A percentile compares a stretch with the other conserved stretches of the same genome.
These are phyloP conservation scores for Leishmania lainsoni DNA, from an alignment of 208 protist species.

Conservation along the genomic window DNA sequence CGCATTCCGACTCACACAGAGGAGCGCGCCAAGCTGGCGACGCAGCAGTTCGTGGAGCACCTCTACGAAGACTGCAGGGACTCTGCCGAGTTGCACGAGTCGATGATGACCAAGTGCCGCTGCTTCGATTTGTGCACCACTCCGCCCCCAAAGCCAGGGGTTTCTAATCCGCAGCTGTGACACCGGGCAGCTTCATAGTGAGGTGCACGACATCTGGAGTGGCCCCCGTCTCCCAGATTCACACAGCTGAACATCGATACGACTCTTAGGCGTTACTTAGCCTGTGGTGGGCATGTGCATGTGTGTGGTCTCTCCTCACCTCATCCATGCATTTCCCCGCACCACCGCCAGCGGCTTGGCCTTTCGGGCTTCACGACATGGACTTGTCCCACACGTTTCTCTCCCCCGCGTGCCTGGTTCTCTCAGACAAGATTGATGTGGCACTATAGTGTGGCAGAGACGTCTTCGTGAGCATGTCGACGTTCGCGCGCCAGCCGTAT, in stretches of 20 bases:
- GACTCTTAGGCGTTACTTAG: neutral
- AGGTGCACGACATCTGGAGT: neutral
- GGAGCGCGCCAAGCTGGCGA: constrained; percentile 44
- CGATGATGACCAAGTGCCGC: constrained; percentile 17
- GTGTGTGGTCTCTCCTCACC: neutral
- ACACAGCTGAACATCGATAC: neutral
- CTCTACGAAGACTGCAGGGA: constrained; percentile 23
- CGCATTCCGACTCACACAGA: constrained; percentile 83
- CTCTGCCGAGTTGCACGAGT: constrained; percentile 8
- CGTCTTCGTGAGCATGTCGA: neutral
- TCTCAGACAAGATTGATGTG: neutral
- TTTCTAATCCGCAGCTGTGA: neutral
- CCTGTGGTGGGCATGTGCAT: neutral
- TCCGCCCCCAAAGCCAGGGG: neutral
- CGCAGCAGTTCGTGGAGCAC: constrained; percentile 35
- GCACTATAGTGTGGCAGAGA: neutral
- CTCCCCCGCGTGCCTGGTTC: neutral
- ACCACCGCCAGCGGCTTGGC: neutral
- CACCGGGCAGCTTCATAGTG: neutral
- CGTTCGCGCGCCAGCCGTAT: neutral
- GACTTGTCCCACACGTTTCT: neutral
- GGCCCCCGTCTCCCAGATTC: neutral
- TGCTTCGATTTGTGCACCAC: constrained; percentile 14
- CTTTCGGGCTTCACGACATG: too few relatives aligned
- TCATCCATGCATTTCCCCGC: neutral